Percentiles rank a stretch among this genome's conserved stretches.
phyloP scores from a whole-genome alignment of 306 rosid species.

The Ziziphus jujuba region DNA sequence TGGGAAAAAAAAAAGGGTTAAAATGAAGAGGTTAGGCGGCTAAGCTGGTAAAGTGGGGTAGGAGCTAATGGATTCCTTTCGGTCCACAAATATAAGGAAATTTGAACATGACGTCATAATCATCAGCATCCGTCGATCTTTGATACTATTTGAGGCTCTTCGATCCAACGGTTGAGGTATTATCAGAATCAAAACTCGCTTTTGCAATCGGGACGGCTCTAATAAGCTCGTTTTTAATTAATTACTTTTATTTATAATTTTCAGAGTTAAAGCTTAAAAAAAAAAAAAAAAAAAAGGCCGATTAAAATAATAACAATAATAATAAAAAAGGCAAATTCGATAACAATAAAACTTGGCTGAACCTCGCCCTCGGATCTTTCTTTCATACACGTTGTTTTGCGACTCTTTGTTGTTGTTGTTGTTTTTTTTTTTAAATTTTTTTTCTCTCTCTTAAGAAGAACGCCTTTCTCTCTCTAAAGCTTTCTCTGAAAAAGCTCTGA shows the following conservation, averaged over 20 bases:
- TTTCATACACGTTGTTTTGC: conserved; percentile 38
- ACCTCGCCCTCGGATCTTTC: conserved; percentile 40
- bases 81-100: conserved; percentile 33
- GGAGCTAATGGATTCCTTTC: conserved; percentile 17
- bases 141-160: too few relatives aligned
- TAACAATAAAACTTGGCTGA: conserved; percentile 20
- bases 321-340: not conserved
- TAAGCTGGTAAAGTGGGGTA: conserved; percentile 35
- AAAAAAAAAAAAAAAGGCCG: not conserved
- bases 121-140: conserved; percentile 39
- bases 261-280: conserved; percentile 18
- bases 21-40: conserved; percentile 23
- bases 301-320: not conserved
- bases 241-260: conserved; percentile 13
- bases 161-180: conserved; percentile 41
- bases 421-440: too few relatives aligned
- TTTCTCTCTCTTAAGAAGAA: conserved; percentile 23
- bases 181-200: conserved; percentile 8
- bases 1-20: not conserved
- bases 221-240: conserved; percentile 16
- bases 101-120: conserved; percentile 36
- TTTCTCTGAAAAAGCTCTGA: not conserved
- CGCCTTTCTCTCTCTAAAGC: conserved; percentile 17
- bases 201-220: conserved; percentile 55
- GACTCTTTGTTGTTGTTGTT: too few relatives aligned